Conservation (phyloP, 257 asterid species). For the Solanum lycopersicoides region DNA sequence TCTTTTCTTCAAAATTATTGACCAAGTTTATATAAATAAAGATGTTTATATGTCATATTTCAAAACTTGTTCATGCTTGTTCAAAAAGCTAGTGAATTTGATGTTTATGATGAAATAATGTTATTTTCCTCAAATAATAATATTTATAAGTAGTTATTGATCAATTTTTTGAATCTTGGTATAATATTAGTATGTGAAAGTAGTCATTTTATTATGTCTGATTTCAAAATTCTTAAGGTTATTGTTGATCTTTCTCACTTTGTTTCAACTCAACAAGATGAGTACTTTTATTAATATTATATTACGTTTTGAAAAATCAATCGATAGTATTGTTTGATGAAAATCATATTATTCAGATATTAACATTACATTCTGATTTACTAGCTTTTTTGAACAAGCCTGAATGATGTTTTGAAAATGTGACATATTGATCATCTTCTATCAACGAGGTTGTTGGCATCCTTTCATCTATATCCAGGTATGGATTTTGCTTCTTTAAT, state of each 20-base stretch:
- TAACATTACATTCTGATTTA: background rate
- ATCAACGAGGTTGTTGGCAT: background rate
- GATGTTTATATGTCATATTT: background rate
- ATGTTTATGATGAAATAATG: background rate
- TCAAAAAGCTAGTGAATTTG: background rate
- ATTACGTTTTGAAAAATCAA: background rate
- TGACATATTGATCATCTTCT: background rate
- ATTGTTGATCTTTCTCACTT: no score
- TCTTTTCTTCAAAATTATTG: background rate
- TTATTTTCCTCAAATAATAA: background rate
- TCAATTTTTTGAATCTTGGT: no score
- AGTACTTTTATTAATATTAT: no score
- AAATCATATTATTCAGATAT: background rate
- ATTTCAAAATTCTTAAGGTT: no score
- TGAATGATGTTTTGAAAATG: background rate
- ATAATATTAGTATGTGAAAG: no score
- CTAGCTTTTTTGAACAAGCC: background rate
- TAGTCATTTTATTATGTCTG: no score
- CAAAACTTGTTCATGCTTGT: background rate
- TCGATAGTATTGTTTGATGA: background rate
- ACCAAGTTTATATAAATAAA: background rate
- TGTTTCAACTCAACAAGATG: no score
- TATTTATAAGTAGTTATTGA: no score
- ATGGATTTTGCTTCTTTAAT: background rate
- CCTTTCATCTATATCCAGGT: background rate